Conservation (phyloP, 345 rosid species). For the Gossypium australe region DNA sequence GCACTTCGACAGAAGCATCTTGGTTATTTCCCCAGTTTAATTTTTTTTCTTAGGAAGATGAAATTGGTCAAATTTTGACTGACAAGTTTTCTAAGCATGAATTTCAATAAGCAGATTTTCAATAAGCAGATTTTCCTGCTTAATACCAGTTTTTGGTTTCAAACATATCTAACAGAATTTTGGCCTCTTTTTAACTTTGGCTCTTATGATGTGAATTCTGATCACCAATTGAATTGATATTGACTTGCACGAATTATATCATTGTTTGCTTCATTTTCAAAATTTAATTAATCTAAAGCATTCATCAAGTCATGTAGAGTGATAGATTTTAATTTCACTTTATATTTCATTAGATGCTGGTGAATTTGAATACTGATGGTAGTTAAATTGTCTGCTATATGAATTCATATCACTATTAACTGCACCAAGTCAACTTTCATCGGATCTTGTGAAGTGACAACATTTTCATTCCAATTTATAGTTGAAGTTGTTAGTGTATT, state of each 20-base stretch:
- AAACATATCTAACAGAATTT: background rate
- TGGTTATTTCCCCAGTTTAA: background rate
- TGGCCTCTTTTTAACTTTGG: background rate
- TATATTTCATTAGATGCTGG: background rate
- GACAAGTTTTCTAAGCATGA: background rate
- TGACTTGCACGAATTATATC: background rate
- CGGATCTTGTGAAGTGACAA: background rate
- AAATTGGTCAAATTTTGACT: background rate
- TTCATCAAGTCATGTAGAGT: background rate
- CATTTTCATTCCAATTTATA: constrained; percentile 3
- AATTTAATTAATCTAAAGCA: background rate
- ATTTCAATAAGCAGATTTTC: background rate
- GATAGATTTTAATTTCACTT: background rate
- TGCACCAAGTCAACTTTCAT: background rate
- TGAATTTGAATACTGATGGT: background rate
- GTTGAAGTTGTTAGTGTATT: background rate
- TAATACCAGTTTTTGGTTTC: background rate
- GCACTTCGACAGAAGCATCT: background rate
- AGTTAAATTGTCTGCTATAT: background rate
- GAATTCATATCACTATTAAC: background rate
- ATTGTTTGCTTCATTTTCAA: background rate
- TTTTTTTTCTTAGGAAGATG: background rate
- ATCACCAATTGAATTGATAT: background rate
- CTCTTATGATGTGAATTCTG: background rate
- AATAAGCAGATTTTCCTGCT: background rate